A percentile compares a stretch with the other conserved stretches of the same genome.
Conservation (phyloP, 139 green algal genomes). For the Volvox reticuliferus region DNA sequence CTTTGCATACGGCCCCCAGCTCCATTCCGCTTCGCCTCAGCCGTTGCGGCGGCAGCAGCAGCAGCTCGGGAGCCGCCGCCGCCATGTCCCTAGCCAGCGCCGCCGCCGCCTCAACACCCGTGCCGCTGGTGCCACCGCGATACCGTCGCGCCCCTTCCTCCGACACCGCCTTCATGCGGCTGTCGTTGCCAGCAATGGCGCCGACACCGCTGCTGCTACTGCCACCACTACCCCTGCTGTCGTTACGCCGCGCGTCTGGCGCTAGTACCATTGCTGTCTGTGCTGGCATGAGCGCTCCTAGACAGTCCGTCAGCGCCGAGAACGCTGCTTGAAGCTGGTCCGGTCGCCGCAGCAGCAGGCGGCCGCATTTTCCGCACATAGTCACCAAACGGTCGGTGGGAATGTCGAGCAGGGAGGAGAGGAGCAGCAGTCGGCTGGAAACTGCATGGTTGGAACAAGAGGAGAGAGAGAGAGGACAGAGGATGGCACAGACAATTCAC, state of each 20-base stretch:
- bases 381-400: slow-evolving; percentile 5
- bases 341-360: slow-evolving; percentile 40
- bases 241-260: neutral
- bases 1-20: slow-evolving; percentile 39
- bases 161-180: neutral
- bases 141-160: too few relatives aligned
- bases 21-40: slow-evolving; percentile 20
- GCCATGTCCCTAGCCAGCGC: slow-evolving; percentile 25
- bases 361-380: slow-evolving; percentile 37
- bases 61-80: slow-evolving; percentile 43
- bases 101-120: neutral
- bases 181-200: too few relatives aligned
- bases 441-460: slow-evolving; percentile 21
- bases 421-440: slow-evolving; percentile 27
- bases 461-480: neutral
- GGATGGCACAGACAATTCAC: neutral
- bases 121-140: neutral
- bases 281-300: slow-evolving; percentile 4
- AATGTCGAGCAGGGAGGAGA: slow-evolving; percentile 34
- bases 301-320: neutral
- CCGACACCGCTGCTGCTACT: neutral
- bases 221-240: neutral
- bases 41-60: slow-evolving; percentile 26
- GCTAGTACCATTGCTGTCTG: neutral
- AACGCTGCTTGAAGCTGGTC: slow-evolving; percentile 31